phyloP scores from a whole-genome alignment of 805 yeast genomes.

The Ogataea ganodermae region DNA sequence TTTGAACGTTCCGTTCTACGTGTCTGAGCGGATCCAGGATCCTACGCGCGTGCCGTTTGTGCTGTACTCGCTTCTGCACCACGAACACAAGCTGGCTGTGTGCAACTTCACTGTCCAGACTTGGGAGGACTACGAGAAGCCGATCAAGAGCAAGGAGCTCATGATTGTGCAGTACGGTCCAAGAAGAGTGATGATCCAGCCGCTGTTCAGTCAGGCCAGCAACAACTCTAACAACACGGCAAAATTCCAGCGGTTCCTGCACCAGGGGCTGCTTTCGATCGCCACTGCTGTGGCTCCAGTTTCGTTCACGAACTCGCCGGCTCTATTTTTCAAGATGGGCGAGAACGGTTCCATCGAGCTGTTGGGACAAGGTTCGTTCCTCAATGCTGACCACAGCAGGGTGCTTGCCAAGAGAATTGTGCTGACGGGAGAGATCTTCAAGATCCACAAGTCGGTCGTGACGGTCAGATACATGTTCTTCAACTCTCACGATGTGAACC shows the following conservation, averaged over 20 bases:
- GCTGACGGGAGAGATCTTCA: slow-evolving; percentile 91
- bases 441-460: slow-evolving; percentile 88
- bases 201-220: slow-evolving; percentile 78
- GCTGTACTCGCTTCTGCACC: slow-evolving; percentile 72
- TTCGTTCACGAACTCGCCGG: slow-evolving; percentile 80
- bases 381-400: slow-evolving; percentile 82
- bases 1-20: slow-evolving; percentile 55
- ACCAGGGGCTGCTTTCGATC: slow-evolving; percentile 69
- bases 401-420: slow-evolving; percentile 85
- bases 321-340: slow-evolving; percentile 71
- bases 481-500: slow-evolving; percentile 82
- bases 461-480: slow-evolving; percentile 98
- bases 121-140: slow-evolving; percentile 88
- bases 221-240: slow-evolving; percentile 82
- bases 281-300: slow-evolving; percentile 91
- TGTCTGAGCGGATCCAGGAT: slow-evolving; percentile 46
- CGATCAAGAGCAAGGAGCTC: slow-evolving; percentile 80
- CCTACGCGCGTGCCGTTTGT: slow-evolving; percentile 54
- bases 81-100: slow-evolving; percentile 85
- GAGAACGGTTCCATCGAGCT: slow-evolving; percentile 56
- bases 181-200: slow-evolving; percentile 79
- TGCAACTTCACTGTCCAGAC: slow-evolving; percentile 79
- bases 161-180: slow-evolving; percentile 91
- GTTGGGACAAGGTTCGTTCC: slow-evolving; percentile 87
- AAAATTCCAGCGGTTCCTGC: slow-evolving; percentile 81